A percentile compares a stretch with the other conserved stretches of the same genome.
Conservation (phyloP, 2,329 filamentous ascomycete species). For the Simplicillium sp. region DNA sequence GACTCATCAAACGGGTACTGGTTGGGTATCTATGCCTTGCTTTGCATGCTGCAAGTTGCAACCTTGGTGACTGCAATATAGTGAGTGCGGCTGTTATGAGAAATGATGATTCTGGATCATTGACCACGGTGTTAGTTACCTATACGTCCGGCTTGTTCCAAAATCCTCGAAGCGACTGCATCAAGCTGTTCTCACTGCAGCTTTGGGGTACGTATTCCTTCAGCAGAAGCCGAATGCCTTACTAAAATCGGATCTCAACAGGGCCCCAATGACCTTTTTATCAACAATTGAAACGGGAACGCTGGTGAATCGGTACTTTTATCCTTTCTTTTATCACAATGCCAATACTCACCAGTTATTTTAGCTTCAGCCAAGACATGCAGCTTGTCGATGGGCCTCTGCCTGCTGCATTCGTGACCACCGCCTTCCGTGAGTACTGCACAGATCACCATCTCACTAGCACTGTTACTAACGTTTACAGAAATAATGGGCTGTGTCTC, state of each 20-base stretch:
- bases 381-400: slow-evolving; percentile 6
- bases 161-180: slow-evolving; percentile 3
- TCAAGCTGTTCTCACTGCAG: slow-evolving; percentile 3
- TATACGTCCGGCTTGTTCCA: slow-evolving; percentile 5
- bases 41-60: background rate
- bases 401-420: slow-evolving; percentile 2
- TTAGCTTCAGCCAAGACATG: slow-evolving; percentile 8
- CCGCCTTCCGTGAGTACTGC: background rate
- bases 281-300: slow-evolving; percentile 3
- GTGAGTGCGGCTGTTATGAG: no score
- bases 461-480: no score
- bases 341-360: background rate
- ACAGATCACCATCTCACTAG: no score
- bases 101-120: no score
- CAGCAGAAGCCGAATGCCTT: background rate
- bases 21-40: slow-evolving; percentile 3
- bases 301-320: slow-evolving; percentile 4
- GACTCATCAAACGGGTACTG: background rate
- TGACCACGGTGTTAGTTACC: background rate
- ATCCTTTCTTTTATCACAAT: background rate
- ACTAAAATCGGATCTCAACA: background rate
- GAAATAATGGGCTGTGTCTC: slow-evolving; percentile 1
- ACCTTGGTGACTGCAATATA: slow-evolving; percentile 1
- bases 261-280: slow-evolving; percentile 4
- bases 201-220: background rate